Percentiles rank a stretch among this genome's conserved stretches.
Evolutionary conservation across 345 rosid species (phyloP).

Genomic region (Firmiana major): DNA sequence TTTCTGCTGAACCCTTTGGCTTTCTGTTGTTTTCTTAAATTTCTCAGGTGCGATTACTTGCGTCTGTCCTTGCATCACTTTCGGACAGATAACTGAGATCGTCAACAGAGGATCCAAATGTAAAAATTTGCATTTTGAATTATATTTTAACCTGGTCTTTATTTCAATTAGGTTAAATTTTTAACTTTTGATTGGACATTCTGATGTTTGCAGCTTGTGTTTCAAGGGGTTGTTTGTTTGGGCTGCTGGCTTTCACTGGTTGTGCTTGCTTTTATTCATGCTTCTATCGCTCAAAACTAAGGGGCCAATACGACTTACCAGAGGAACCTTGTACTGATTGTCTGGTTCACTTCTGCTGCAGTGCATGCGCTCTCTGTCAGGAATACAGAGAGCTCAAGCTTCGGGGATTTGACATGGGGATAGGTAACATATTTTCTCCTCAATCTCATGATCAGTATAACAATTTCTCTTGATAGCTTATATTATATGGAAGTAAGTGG

Average conservation of each 20-base stretch:
- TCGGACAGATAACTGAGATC: background rate
- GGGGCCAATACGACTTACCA: conserved; percentile 42
- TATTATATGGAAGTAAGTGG: no score
- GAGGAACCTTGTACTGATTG: conserved; percentile 57
- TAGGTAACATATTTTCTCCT: conserved; percentile 31
- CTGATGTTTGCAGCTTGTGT: conserved; percentile 36
- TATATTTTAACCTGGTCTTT: no score
- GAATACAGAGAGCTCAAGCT: conserved; percentile 53
- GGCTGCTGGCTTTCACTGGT: conserved; percentile 18
- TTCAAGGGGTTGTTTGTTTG: conserved; percentile 32
- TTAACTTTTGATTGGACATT: no score
- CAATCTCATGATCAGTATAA: background rate
- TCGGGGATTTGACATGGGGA: conserved; percentile 52
- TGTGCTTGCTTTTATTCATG: conserved; percentile 39
- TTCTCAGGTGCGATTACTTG: background rate
- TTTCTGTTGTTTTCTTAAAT: background rate
- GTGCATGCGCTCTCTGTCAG: conserved; percentile 51
- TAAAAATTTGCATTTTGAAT: no score
- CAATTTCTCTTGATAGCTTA: no score
- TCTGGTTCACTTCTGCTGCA: conserved; percentile 46
- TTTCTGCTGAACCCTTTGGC: background rate
- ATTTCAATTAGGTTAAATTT: no score
- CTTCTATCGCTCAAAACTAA: conserved; percentile 36
- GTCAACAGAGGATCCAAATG: background rate
- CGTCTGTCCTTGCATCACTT: conserved; percentile 1